Base-by-base conservation (phyloP, 2,329 filamentous ascomycete species). In the Tolypocladium inflatum region DNA sequence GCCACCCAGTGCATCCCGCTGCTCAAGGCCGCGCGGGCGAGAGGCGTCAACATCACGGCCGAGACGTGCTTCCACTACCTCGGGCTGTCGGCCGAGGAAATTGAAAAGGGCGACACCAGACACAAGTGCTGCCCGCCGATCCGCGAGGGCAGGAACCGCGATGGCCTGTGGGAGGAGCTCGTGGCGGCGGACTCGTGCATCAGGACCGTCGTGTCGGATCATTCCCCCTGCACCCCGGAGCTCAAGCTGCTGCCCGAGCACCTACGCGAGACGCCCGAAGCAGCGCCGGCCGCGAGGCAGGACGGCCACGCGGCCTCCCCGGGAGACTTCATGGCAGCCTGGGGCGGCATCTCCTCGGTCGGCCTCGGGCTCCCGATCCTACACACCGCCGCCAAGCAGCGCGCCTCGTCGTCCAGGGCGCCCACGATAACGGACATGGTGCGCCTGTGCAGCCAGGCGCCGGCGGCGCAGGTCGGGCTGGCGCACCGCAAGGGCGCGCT, bases 41-140 rank as follows among this genome's bases (percentile, higher is more conserved):
- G 78, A 2, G 92, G 92, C 50, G 76, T 95, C 69, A 90, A 91
- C 67, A 90, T 97, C 74, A 96, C 91, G 1, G 91, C 92, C 57
- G 92, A 96, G 76, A 96, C 92, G 3, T 96, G 92, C 76, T 96
- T 95, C 80, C 92, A 96, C 77, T 97, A 96, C 73, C 84, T 97
- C 17, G 89, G 88, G 4, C 80, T 97, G 2, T 87, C 90, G 0
- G 86, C 91, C 0, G 92, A 97, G 75, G 80, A 87, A 63, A 89
- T 97, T 59, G 80, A 84, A 59, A 84, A 90, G 63, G 92, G 92
- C 51, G 92, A 97, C 73, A 96, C 91, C 35, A 77, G 92, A 58
- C 91, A 96, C 78, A 97, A 97, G 74, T 97, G 92, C 80, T 96
- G 92, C 72, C 92, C 92, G 35, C 92, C 92, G 0, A 96, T 97